phyloP scores from a whole-genome alignment of 2,329 filamentous ascomycete species.

The Metarhizium anisopliae region DNA sequence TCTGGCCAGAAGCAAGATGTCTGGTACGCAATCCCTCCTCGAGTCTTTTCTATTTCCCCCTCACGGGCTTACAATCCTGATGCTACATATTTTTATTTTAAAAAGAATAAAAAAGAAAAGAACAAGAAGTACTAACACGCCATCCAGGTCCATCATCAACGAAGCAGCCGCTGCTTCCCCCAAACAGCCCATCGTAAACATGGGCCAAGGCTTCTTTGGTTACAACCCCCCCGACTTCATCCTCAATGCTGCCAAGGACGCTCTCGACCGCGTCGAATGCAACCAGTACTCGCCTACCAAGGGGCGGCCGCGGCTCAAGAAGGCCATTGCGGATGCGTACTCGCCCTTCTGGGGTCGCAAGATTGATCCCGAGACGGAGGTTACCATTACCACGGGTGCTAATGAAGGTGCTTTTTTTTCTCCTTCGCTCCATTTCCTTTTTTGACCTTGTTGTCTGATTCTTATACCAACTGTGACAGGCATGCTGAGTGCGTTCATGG shows the following conservation, averaged over 20 bases:
- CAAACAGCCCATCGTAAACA: conserved; percentile 55
- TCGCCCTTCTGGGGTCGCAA: conserved; percentile 76
- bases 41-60: no score
- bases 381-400: conserved; percentile 87
- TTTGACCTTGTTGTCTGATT: background rate
- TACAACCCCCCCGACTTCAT: conserved; percentile 94
- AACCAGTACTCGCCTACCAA: conserved; percentile 98
- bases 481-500: conserved; percentile 98
- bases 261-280: conserved; percentile 85
- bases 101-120: no score
- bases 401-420: conserved; percentile 50
- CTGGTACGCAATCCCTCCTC: conserved; percentile 28
- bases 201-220: conserved; percentile 68
- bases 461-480: conserved; percentile 20
- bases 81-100: no score
- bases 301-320: conserved; percentile 81
- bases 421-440: background rate
- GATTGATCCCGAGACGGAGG: conserved; percentile 82
- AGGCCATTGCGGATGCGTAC: conserved; percentile 90
- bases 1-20: conserved; percentile 43
- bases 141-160: conserved; percentile 52
- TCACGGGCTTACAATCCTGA: no score
- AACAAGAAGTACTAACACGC: background rate
- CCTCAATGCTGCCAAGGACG: conserved; percentile 80
- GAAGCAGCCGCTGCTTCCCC: conserved; percentile 55